Conservation (phyloP, 2,329 filamentous ascomycete genomes). For the Clonostachys byssicola region DNA sequence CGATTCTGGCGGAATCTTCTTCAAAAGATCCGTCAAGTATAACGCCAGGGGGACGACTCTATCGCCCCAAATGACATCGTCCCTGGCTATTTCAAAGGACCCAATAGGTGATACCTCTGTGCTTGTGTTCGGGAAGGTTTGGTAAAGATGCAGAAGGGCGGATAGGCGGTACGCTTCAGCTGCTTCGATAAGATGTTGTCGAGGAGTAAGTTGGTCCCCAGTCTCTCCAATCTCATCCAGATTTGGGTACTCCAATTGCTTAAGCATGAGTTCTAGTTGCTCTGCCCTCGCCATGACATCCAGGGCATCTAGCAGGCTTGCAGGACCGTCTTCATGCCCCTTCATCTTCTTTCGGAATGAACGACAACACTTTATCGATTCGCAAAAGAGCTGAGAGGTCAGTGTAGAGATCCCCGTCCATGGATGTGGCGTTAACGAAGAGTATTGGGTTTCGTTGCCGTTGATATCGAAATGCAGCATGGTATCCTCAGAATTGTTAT, state of each 20-base stretch:
- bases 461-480: conserved; percentile 1
- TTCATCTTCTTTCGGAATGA: conserved; percentile 19
- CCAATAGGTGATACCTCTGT: conserved; percentile 17
- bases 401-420: conserved; percentile 30
- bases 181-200: conserved; percentile 21
- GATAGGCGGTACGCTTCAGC: conserved; percentile 30
- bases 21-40: conserved; percentile 21
- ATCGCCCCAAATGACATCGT: conserved; percentile 21
- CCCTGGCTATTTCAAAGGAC: conserved; percentile 4
- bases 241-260: too few species aligned
- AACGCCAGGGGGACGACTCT: conserved; percentile 28
- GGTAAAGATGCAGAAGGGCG: conserved; percentile 30
- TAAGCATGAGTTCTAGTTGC: too few species aligned
- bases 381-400: conserved; percentile 23
- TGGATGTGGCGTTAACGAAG: conserved; percentile 14
- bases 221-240: conserved; percentile 12
- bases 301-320: too few species aligned
- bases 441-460: too few species aligned
- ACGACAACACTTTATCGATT: conserved; percentile 27
- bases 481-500: conserved; percentile 3
- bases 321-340: too few species aligned
- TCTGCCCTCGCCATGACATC: too few species aligned
- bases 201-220: conserved; percentile 16
- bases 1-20: conserved; percentile 24
- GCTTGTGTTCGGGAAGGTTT: conserved; percentile 27